These are phyloP conservation scores for Cercospora zeae-maydis DNA, from an alignment of 2,329 filamentous ascomycete genomes.

Conservation along the genomic window DNA sequence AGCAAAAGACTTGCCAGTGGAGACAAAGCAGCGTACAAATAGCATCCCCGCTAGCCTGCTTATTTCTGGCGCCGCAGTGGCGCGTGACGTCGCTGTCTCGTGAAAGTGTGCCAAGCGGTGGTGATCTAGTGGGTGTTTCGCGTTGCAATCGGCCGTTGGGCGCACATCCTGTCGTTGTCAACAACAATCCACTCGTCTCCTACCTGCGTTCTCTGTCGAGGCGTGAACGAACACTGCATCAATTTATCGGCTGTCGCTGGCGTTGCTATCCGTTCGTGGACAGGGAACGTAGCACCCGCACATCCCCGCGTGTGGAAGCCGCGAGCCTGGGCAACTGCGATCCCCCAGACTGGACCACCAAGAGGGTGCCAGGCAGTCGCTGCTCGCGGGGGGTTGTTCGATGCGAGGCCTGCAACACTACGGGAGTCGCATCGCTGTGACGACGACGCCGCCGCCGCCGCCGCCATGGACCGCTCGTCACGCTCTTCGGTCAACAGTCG, in stretches of 20 bases:
- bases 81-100: neutral
- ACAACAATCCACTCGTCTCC: neutral
- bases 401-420: neutral
- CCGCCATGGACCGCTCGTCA: conserved; percentile 31
- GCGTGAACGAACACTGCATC: neutral
- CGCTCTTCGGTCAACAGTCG: conserved; percentile 36
- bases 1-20: neutral
- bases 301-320: neutral
- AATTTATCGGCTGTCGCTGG: neutral
- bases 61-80: neutral
- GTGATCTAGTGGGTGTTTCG: neutral
- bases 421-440: neutral
- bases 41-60: neutral
- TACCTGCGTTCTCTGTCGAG: neutral
- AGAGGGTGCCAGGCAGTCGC: neutral
- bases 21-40: neutral
- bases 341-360: neutral
- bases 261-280: neutral
- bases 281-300: neutral
- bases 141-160: neutral
- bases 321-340: neutral
- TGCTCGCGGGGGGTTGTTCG: neutral
- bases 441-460: neutral
- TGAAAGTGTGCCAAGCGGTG: conserved; percentile 1
- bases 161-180: neutral